These are phyloP conservation scores for Pouteria glomerata DNA, from an alignment of 148 eudicot species.

Conservation along the genomic window DNA sequence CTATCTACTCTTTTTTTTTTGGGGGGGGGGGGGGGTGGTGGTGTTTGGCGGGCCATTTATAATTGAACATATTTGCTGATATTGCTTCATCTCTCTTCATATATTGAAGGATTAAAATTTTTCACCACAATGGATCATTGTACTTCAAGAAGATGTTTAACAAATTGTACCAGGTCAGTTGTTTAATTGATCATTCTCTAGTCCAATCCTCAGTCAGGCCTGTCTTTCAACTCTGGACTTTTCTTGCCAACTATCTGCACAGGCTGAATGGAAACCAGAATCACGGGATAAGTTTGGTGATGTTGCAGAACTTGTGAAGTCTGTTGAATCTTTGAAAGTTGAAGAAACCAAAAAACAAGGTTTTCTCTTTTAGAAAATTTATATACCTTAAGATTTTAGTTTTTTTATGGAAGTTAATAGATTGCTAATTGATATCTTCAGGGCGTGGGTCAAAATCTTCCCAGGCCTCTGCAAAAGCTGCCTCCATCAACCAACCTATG, in stretches of 20 bases:
- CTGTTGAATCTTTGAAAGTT: constrained; percentile 61
- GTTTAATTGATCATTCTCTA: neutral
- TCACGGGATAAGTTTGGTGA: constrained; percentile 75
- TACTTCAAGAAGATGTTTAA: constrained; percentile 81
- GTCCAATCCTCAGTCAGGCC: constrained; percentile 1
- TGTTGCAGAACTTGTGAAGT: constrained; percentile 61
- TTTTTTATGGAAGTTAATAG: constrained; percentile 1
- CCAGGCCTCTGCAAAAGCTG: constrained; percentile 43
- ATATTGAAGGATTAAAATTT: constrained; percentile 76
- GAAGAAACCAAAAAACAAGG: constrained; percentile 68
- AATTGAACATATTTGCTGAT: neutral
- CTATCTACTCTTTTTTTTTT: neutral
- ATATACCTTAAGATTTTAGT: neutral
- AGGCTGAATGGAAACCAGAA: constrained; percentile 99
- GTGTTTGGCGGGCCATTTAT: neutral
- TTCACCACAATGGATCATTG: constrained; percentile 76
- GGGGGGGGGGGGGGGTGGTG: no score
- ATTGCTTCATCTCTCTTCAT: constrained; percentile 3
- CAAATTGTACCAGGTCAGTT: constrained; percentile 86
- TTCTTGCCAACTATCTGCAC: constrained; percentile 13
- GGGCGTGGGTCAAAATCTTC: constrained; percentile 68
- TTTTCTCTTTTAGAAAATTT: constrained; percentile 14
- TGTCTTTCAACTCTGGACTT: constrained; percentile 12
- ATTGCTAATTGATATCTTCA: constrained; percentile 20
- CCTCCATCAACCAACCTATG: constrained; percentile 37